Conservation (phyloP, 192 early-diverging fungal genomes). For the Entophlyctis helioformis region DNA sequence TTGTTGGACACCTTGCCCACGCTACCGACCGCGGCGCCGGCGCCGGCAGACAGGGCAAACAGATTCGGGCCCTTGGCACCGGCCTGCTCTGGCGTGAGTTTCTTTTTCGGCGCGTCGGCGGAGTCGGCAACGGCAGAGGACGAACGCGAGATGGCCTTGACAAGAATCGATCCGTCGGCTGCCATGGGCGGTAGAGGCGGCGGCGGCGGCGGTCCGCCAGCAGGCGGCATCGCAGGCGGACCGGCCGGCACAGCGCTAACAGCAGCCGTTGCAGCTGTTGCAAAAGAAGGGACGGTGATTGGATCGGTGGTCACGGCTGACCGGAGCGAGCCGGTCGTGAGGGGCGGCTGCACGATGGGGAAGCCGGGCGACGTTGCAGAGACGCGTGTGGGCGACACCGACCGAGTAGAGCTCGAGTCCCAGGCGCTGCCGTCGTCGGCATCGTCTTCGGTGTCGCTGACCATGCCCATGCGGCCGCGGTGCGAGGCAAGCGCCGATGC, state of each 20-base stretch:
- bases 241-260: conserved; percentile 1
- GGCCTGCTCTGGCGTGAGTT: conserved; percentile 23
- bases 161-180: too few relatives aligned
- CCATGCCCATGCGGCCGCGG: too few relatives aligned
- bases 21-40: conserved; percentile 1
- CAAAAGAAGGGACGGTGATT: background rate
- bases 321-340: conserved; percentile 3
- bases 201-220: conserved; percentile 6
- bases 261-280: background rate
- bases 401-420: too few relatives aligned
- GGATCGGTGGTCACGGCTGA: conserved; percentile 15
- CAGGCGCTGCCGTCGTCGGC: too few relatives aligned
- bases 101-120: conserved; percentile 5
- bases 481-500: too few relatives aligned
- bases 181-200: conserved; percentile 3
- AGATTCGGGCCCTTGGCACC: conserved; percentile 18
- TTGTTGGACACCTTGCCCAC: conserved; percentile 16
- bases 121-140: too few relatives aligned
- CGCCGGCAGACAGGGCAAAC: conserved; percentile 6
- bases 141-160: too few relatives aligned
- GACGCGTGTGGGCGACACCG: too few relatives aligned
- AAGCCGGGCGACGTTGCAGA: background rate
- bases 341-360: background rate
- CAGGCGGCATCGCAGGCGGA: background rate
- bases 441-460: too few relatives aligned